These are phyloP conservation scores for Pelargonium nanum DNA, from an alignment of 345 rosid species.

Conservation along the genomic window DNA sequence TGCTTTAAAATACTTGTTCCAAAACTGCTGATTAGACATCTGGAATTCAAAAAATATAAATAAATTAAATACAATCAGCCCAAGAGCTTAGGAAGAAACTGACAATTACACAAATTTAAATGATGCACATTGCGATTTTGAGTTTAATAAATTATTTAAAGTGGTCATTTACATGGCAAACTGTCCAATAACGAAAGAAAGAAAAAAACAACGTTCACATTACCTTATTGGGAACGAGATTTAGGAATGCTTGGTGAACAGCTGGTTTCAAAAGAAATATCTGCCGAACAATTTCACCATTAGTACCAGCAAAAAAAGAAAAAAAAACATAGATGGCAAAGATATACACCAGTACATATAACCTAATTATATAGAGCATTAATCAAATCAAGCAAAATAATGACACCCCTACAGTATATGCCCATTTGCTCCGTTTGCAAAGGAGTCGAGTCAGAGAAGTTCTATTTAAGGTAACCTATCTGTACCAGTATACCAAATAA, in stretches of 20 bases:
- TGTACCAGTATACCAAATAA: neutral
- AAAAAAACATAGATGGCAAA: neutral
- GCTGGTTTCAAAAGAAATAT: constrained; percentile 97
- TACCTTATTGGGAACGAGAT: constrained; percentile 85
- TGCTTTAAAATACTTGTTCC: constrained; percentile 95
- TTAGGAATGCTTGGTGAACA: constrained; percentile 75
- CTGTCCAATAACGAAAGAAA: neutral
- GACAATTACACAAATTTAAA: constrained; percentile 2
- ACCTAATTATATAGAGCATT: neutral
- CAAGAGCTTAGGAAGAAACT: neutral
- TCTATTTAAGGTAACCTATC: neutral
- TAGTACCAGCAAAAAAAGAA: too few relatives aligned
- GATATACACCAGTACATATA: neutral
- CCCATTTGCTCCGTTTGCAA: neutral
- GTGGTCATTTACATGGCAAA: constrained; percentile 5
- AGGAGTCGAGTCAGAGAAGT: neutral
- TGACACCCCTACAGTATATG: neutral
- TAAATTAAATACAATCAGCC: neutral
- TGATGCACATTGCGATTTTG: neutral
- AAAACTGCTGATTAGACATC: constrained; percentile 89
- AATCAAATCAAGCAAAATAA: neutral
- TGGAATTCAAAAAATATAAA: constrained; percentile 18
- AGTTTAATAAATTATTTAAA: constrained; percentile 3
- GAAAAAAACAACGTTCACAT: constrained; percentile 10
- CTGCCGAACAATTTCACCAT: constrained; percentile 27